A percentile compares a stretch with the other conserved stretches of the same genome.
Evolutionary conservation across 768 basidiomycete species (phyloP).

Genomic region (Fomitopsis serialis): DNA sequence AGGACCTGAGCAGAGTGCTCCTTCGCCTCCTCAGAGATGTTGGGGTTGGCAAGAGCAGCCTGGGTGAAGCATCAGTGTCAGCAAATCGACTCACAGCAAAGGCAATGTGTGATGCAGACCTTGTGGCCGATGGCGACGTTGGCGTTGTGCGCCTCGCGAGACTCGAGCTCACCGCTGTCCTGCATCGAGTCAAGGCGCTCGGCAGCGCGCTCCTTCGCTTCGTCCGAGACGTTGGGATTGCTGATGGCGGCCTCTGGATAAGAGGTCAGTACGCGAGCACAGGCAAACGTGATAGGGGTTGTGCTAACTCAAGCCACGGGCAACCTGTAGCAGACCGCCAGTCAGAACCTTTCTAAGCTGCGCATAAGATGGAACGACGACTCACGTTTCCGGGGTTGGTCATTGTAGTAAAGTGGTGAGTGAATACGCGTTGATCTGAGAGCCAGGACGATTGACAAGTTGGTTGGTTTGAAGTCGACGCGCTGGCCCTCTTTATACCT

Average conservation of each 20-base stretch:
- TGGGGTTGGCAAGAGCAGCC: constrained; percentile 51
- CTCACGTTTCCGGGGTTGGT: constrained; percentile 11
- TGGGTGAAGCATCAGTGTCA: constrained; percentile 24
- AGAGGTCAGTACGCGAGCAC: neutral
- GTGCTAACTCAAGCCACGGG: constrained; percentile 12
- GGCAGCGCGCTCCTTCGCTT: constrained; percentile 44
- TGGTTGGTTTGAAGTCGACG: no score
- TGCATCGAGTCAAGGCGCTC: constrained; percentile 36
- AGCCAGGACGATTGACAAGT: neutral
- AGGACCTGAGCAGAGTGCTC: constrained; percentile 40
- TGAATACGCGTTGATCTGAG: neutral
- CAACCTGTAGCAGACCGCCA: constrained; percentile 6
- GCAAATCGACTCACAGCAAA: neutral
- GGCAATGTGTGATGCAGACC: constrained; percentile 1
- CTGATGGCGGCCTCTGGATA: constrained; percentile 39
- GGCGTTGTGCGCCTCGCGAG: constrained; percentile 8
- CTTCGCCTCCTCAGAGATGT: constrained; percentile 52
- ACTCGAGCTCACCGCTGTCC: constrained; percentile 9
- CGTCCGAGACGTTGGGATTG: constrained; percentile 49
- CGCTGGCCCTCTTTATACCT: no score
- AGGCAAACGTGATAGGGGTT: neutral
- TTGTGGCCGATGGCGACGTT: constrained; percentile 16
- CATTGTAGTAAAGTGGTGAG: constrained; percentile 1
- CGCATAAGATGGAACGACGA: neutral
- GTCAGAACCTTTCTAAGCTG: neutral